phyloP scores from a whole-genome alignment of 192 early-diverging fungal genomes.

The Funneliformis mosseae region DNA sequence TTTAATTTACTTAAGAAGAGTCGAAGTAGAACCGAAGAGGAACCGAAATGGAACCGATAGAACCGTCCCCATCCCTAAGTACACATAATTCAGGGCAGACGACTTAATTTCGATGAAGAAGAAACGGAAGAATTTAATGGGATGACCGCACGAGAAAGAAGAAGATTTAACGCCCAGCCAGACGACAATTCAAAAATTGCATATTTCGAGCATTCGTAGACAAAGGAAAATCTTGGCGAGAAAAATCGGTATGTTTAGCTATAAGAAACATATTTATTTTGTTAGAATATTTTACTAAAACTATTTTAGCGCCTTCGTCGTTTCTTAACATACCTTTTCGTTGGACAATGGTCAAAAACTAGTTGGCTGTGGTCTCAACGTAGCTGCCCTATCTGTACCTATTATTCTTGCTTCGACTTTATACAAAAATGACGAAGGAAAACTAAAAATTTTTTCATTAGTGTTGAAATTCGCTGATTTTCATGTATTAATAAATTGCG shows the following conservation, averaged over 20 bases:
- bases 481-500: background rate
- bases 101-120: background rate
- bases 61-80: no score
- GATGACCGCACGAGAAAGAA: constrained; percentile 4
- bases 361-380: background rate
- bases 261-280: background rate
- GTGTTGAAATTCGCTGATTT: background rate
- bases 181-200: constrained; percentile 4
- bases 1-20: no score
- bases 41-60: no score
- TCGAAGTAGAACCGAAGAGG: no score
- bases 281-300: constrained; percentile 18
- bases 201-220: background rate
- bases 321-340: background rate
- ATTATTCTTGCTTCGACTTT: background rate
- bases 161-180: constrained; percentile 20
- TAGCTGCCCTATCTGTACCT: background rate
- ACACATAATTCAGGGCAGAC: no score
- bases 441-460: background rate
- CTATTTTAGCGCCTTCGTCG: constrained; percentile 18
- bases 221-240: background rate
- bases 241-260: constrained; percentile 34
- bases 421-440: background rate
- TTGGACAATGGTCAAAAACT: constrained; percentile 6
- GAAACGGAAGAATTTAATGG: constrained; percentile 1